A percentile compares a stretch with the other conserved stretches of the same genome.
phyloP scores from a whole-genome alignment of 306 rosid genomes.

The Citrullus colocynthis region DNA sequence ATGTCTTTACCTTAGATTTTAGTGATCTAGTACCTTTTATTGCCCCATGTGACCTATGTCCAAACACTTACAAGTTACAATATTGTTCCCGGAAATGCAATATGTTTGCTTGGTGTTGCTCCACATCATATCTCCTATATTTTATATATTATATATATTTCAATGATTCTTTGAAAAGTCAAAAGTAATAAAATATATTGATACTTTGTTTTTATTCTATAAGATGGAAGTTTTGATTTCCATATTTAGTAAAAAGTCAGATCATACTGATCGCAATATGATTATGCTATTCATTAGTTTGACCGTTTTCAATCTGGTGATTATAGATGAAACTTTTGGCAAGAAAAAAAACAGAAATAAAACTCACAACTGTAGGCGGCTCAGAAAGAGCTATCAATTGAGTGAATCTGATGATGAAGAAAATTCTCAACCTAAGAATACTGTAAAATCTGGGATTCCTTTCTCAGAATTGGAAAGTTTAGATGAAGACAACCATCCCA shows the following conservation, averaged over 20 bases:
- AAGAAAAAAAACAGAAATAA: slow-evolving; percentile 19
- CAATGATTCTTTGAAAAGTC: neutral
- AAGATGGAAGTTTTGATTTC: neutral
- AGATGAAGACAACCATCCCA: slow-evolving; percentile 32
- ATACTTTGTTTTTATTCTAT: neutral
- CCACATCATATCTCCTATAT: neutral
- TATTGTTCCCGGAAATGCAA: neutral
- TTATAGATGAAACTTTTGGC: slow-evolving; percentile 27
- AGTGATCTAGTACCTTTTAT: neutral
- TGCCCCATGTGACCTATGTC: neutral
- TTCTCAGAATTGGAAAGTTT: slow-evolving; percentile 21
- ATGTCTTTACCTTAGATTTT: neutral
- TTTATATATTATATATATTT: neutral
- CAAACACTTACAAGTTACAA: neutral
- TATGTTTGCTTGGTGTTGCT: neutral
- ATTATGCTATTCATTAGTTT: neutral
- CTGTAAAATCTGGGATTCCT: slow-evolving; percentile 1
- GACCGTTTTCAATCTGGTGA: slow-evolving; percentile 9
- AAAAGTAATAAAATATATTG: neutral
- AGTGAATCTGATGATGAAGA: slow-evolving; percentile 43
- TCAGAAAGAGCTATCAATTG: slow-evolving; percentile 38
- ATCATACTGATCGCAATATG: neutral
- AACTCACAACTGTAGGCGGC: slow-evolving; percentile 23
- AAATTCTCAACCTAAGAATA: slow-evolving; percentile 13
- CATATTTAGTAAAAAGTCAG: neutral